Conservation (phyloP, 169 alveolate species). For the Plasmodium billcollinsi region DNA sequence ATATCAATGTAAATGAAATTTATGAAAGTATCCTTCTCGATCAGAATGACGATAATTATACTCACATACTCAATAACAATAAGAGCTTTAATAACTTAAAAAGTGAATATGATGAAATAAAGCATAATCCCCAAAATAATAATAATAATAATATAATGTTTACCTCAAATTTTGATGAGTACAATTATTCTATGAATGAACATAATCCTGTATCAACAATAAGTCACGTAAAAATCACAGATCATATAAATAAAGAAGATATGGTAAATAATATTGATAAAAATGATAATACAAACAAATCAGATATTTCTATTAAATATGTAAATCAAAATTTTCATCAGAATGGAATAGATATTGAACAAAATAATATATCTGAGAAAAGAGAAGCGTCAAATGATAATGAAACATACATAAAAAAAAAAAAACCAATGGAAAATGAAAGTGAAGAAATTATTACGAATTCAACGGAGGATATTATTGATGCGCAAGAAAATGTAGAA, state of each 20-base stretch:
- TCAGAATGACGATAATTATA: neutral
- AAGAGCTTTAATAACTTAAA: neutral
- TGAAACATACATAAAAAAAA: too few species aligned
- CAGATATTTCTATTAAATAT: too few species aligned
- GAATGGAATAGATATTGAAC: too few species aligned
- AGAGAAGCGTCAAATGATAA: neutral
- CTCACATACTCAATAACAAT: neutral
- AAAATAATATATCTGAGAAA: neutral
- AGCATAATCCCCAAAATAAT: neutral
- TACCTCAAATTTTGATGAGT: neutral
- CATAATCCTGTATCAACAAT: neutral
- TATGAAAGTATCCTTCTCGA: slow-evolving; percentile 26
- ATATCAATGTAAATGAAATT: slow-evolving; percentile 29
- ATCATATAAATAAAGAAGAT: neutral
- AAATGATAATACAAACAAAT: neutral
- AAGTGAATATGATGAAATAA: neutral
- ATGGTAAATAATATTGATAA: neutral
- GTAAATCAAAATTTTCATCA: neutral
- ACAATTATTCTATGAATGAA: neutral
- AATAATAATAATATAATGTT: neutral
- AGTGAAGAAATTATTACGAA: neutral
- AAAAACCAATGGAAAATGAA: neutral
- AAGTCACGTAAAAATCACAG: too few species aligned
- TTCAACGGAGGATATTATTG: neutral
- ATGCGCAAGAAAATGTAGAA: neutral